Conservation (phyloP, 306 rosid genomes). For the Prunus mira region DNA sequence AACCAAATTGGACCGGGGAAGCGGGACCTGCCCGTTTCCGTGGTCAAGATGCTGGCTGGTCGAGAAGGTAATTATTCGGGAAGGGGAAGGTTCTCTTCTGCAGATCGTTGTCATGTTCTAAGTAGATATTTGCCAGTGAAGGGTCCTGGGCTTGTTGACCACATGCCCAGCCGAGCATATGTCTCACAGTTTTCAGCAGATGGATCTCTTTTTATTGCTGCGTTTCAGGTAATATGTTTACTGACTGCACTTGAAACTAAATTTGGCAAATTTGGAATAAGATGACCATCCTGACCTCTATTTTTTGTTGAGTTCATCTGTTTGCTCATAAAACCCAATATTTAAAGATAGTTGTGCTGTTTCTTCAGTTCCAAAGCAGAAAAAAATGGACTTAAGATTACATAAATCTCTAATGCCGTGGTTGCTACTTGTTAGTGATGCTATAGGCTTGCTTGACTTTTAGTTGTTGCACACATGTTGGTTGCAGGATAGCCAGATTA, state of each 20-base stretch:
- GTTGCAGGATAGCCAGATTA: slow-evolving; percentile 75
- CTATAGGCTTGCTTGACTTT: not conserved
- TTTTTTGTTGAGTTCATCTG: not conserved
- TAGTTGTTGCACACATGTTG: not conserved
- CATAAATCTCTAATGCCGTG: not conserved
- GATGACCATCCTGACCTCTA: not conserved
- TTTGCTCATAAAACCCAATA: not conserved
- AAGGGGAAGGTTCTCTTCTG: slow-evolving; percentile 83
- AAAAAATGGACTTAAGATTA: not conserved
- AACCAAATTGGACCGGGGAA: slow-evolving; percentile 49
- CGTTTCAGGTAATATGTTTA: slow-evolving; percentile 67
- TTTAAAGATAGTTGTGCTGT: not conserved
- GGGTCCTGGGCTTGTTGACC: slow-evolving; percentile 82
- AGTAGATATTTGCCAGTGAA: slow-evolving; percentile 87
- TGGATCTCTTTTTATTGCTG: slow-evolving; percentile 86
- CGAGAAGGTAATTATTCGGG: slow-evolving; percentile 82
- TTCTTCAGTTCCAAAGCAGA: not conserved
- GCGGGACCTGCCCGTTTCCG: slow-evolving; percentile 58
- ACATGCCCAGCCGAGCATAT: slow-evolving; percentile 70
- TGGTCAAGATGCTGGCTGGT: slow-evolving; percentile 89
- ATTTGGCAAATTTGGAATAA: not conserved
- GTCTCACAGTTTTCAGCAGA: slow-evolving; percentile 92
- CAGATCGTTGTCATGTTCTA: slow-evolving; percentile 83
- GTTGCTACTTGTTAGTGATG: not conserved
- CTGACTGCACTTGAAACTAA: not conserved